Evolutionary conservation across 2,329 filamentous ascomycete species (phyloP).

Genomic region (Chaetomium olivaceum): DNA sequence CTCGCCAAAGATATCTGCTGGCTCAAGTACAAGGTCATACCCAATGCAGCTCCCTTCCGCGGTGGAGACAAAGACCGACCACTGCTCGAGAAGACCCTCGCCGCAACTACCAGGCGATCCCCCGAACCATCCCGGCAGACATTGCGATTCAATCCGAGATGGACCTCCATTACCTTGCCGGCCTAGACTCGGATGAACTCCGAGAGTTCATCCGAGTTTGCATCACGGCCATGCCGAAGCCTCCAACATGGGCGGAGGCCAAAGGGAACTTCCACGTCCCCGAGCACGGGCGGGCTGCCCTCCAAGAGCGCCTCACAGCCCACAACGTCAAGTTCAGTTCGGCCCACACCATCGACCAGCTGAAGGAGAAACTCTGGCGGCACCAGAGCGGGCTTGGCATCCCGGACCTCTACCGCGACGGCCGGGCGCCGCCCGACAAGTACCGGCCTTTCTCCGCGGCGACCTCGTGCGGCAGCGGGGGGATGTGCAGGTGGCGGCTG

Average conservation of each 20-base stretch:
- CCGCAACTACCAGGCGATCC: neutral
- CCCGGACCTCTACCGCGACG: constrained; percentile 21
- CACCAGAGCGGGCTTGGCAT: constrained; percentile 7
- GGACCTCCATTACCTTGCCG: neutral
- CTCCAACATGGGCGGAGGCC: neutral
- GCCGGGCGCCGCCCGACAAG: constrained; percentile 17
- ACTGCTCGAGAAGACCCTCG: neutral
- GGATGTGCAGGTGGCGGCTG: neutral
- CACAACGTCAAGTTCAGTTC: constrained; percentile 16
- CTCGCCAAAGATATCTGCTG: constrained; percentile 20
- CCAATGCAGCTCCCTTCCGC: neutral
- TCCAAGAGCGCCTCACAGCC: constrained; percentile 10
- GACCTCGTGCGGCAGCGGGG: neutral
- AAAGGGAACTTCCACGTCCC: neutral
- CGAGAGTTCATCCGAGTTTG: neutral
- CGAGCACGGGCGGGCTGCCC: neutral
- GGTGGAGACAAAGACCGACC: no score
- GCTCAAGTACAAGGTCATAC: constrained; percentile 17
- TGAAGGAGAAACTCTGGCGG: constrained; percentile 18
- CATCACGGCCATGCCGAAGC: neutral
- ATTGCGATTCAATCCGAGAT: neutral
- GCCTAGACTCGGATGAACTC: neutral
- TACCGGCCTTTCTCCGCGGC: constrained; percentile 9
- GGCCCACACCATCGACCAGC: neutral
- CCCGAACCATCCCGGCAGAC: neutral